A percentile compares a stretch with the other conserved stretches of the same genome.
Evolutionary conservation across 129 eudicot species (phyloP).

Genomic region (Flaveria ramosissima): DNA sequence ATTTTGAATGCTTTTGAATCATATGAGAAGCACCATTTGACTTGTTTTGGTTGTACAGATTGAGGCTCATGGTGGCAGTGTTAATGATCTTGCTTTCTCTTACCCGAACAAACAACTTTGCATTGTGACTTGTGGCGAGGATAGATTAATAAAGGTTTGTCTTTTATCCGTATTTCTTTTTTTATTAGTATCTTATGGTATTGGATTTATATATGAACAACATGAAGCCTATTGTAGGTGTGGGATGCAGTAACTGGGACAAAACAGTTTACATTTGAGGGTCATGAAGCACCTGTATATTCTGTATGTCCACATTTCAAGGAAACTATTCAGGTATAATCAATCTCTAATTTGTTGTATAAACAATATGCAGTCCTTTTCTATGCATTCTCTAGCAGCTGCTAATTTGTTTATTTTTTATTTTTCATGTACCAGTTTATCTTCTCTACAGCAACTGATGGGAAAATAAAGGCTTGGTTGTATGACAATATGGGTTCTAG

Average conservation of each 20-base stretch:
- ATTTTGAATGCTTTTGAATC: background rate
- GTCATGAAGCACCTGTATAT: slow-evolving; percentile 91
- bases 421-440: slow-evolving; percentile 50
- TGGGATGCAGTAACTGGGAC: slow-evolving; percentile 92
- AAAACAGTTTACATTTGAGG: slow-evolving; percentile 72
- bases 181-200: background rate
- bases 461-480: slow-evolving; percentile 80
- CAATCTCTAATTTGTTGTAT: slow-evolving; percentile 2
- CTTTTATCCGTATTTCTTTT: background rate
- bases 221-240: slow-evolving; percentile 45
- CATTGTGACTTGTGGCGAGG: slow-evolving; percentile 90
- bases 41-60: slow-evolving; percentile 47
- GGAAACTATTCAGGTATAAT: slow-evolving; percentile 72
- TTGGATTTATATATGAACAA: slow-evolving; percentile 7
- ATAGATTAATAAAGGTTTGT: slow-evolving; percentile 77
- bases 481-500: slow-evolving; percentile 76
- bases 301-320: slow-evolving; percentile 89
- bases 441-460: slow-evolving; percentile 77
- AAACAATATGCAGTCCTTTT: slow-evolving; percentile 11
- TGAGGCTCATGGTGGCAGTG: slow-evolving; percentile 96
- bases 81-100: slow-evolving; percentile 86
- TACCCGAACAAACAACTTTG: slow-evolving; percentile 80
- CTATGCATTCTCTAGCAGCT: slow-evolving; percentile 7
- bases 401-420: slow-evolving; percentile 3
- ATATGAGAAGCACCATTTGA: background rate